These are phyloP conservation scores for Penicillium sp. DNA, from an alignment of 2,329 filamentous ascomycete genomes.

Conservation along the genomic window DNA sequence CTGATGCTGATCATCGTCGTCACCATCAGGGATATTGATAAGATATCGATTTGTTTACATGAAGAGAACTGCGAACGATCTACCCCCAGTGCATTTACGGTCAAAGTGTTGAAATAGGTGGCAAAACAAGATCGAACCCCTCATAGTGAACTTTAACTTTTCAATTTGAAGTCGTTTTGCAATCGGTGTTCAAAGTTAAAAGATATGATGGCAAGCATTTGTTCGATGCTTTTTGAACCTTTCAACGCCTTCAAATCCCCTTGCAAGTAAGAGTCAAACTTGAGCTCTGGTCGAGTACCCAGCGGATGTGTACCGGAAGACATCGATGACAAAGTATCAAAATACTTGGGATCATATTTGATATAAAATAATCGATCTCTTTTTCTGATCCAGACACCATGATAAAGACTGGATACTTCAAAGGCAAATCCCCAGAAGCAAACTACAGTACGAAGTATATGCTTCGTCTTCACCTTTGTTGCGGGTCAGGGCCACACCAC, in stretches of 20 bases:
- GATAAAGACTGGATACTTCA: no score
- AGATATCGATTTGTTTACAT: neutral
- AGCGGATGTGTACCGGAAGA: neutral
- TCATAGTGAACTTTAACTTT: neutral
- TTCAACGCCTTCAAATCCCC: neutral
- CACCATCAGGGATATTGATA: neutral
- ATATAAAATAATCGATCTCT: neutral
- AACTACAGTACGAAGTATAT: neutral
- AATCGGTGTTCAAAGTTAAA: neutral
- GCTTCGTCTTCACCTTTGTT: neutral
- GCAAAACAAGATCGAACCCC: neutral
- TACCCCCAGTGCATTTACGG: neutral
- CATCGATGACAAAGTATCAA: neutral
- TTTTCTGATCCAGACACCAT: no score
- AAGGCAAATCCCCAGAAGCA: neutral
- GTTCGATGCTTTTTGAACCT: neutral
- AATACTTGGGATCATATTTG: neutral
- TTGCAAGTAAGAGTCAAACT: neutral
- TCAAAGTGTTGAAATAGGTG: neutral
- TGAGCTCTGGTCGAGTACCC: neutral
- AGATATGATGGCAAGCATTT: neutral
- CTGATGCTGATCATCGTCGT: neutral
- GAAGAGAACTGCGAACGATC: neutral
- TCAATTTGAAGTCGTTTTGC: neutral
- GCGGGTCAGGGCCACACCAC: neutral